Evolutionary conservation across 495 filamentous ascomycete species (phyloP).

Genomic region (Penicillium coprophilum): DNA sequence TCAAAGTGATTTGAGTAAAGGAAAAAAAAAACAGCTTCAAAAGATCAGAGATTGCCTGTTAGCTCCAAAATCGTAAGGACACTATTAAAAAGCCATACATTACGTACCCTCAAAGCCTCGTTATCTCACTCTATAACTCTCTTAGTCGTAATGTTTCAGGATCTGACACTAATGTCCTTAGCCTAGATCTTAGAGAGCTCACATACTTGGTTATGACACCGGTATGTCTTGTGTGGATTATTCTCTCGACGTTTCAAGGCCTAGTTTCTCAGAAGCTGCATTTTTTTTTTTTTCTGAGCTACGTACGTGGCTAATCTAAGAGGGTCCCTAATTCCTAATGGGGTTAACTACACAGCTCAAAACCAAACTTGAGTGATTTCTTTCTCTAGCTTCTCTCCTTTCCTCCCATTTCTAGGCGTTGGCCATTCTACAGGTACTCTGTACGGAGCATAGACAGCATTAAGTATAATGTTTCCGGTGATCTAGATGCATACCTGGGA

Average conservation of each 20-base stretch:
- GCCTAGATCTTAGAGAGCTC: slow-evolving; percentile 13
- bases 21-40: not conserved
- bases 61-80: not conserved
- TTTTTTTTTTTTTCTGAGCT: too few relatives aligned
- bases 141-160: slow-evolving; percentile 32
- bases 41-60: not conserved
- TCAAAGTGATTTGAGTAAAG: not conserved
- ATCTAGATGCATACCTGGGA: not conserved
- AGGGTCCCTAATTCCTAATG: too few relatives aligned
- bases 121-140: not conserved
- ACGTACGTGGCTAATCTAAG: too few relatives aligned
- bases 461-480: not conserved
- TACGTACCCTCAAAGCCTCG: slow-evolving; percentile 24
- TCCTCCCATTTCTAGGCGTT: too few relatives aligned
- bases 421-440: too few relatives aligned
- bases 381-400: not conserved
- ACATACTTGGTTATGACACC: not conserved
- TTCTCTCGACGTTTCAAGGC: not conserved
- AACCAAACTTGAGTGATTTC: too few relatives aligned
- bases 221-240: not conserved
- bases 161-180: slow-evolving; percentile 29
- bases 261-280: too few relatives aligned
- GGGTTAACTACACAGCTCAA: too few relatives aligned
- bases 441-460: not conserved
- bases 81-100: slow-evolving; percentile 10